Base-by-base conservation (phyloP, 768 basidiomycete species). In the Leccinum uliginosum region DNA sequence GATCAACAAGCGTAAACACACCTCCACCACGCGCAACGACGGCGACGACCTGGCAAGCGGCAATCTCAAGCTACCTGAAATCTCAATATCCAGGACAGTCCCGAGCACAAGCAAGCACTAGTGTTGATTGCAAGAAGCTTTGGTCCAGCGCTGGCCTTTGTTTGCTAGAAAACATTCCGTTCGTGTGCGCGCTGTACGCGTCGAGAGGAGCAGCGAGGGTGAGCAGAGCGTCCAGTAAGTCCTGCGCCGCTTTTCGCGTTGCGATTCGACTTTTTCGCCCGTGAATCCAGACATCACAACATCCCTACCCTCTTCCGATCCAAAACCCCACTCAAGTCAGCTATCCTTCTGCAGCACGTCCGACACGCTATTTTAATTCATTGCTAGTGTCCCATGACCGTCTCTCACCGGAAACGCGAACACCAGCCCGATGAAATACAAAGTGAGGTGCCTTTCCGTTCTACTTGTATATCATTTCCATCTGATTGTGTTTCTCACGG, bases 341-440 rank as follows among this genome's bases (percentile, higher is more conserved):
- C 11, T 27, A 23, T 49, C 34, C 21, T 35, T 53, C 35, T 15
- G 32, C 30, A 23, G 32, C 49, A 29, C 38, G 26, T 47, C 34
- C 46, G 27, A 32, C 47, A 43, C 12, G 21, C 35, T 10, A 35
- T 34, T 32, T 30, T 49, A 38, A 6, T 19, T 17, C 58, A 35
- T 11, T 40, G 27, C 24, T 26, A 43, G 17, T 26, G 27, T 44
- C 56, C 26, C 47, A 86, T 86, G 84, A 86, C 85, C 27, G 79
- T 86, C 57, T 85, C 83, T 53, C 83, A 84, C 63, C 80, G 84
- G 57, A 86, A 85, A 71, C 78, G 82, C 52, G 82, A 83, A 68
- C 78, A 80, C 58, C 75, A 82, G 59, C 80, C 83, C 40, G 85
- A 86, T 65, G 84, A 86, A 72, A 80, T 85, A 59, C 78, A 83